Evolutionary conservation across 1,139 yeast genomes (phyloP).

Genomic region (Saccharomycopsis crataegensis): DNA sequence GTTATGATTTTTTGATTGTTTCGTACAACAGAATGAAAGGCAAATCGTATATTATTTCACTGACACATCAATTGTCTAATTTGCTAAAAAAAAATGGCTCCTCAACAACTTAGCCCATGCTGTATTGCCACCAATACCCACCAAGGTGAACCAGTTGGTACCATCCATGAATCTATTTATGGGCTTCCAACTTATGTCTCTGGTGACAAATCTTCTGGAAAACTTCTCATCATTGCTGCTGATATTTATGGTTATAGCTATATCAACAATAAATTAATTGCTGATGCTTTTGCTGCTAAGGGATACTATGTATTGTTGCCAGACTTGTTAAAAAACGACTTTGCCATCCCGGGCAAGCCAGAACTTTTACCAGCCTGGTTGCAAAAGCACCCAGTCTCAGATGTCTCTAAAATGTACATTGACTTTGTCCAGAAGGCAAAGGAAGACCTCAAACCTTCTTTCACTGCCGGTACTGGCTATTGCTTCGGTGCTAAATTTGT

Average conservation of each 20-base stretch:
- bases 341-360: slow-evolving; percentile 31
- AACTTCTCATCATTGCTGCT: slow-evolving; percentile 52
- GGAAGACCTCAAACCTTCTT: slow-evolving; percentile 40
- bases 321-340: slow-evolving; percentile 50
- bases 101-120: background rate
- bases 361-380: slow-evolving; percentile 44
- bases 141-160: slow-evolving; percentile 14
- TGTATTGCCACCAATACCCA: slow-evolving; percentile 8
- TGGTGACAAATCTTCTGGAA: slow-evolving; percentile 40
- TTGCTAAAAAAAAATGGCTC: background rate
- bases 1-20: background rate
- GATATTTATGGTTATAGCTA: slow-evolving; percentile 61
- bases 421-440: slow-evolving; percentile 39
- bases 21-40: too few species aligned
- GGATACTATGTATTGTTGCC: slow-evolving; percentile 66
- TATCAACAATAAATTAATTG: slow-evolving; percentile 47
- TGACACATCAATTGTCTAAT: too few species aligned
- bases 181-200: slow-evolving; percentile 39
- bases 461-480: slow-evolving; percentile 61
- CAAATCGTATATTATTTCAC: background rate
- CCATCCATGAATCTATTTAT: slow-evolving; percentile 2
- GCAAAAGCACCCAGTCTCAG: slow-evolving; percentile 41
- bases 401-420: slow-evolving; percentile 36
- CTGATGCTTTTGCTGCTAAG: slow-evolving; percentile 62
- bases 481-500: slow-evolving; percentile 79